phyloP scores from a whole-genome alignment of 1,139 yeast species.

The Hemisphaericaspora subhashii region DNA sequence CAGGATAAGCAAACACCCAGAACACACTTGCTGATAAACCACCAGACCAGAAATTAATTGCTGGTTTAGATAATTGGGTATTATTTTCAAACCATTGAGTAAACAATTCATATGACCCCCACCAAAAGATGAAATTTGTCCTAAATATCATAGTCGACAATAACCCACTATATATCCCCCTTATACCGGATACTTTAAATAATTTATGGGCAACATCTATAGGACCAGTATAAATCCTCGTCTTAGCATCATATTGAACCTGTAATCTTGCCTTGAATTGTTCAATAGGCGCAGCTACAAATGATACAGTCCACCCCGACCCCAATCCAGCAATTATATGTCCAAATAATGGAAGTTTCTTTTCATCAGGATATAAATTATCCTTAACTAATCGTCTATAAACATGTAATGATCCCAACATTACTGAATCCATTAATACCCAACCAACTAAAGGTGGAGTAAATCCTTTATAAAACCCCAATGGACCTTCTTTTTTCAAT shows the following conservation, averaged over 20 bases:
- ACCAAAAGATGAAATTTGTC: conserved; percentile 86
- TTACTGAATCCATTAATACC: conserved; percentile 88
- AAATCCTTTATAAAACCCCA: conserved; percentile 83
- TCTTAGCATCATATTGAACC: conserved; percentile 79
- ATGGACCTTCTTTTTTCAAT: conserved; percentile 66
- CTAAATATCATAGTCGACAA: conserved; percentile 86
- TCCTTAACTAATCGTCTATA: conserved; percentile 70
- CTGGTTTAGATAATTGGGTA: conserved; percentile 62
- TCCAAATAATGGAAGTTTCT: conserved; percentile 69
- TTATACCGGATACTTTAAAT: conserved; percentile 59
- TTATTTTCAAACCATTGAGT: conserved; percentile 66
- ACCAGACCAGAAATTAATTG: conserved; percentile 88
- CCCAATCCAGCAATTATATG: conserved; percentile 75
- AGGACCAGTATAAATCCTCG: conserved; percentile 75
- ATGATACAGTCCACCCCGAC: conserved; percentile 90
- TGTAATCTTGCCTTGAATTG: conserved; percentile 86
- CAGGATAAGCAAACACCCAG: conserved; percentile 90
- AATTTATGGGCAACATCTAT: conserved; percentile 63
- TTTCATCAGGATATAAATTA: conserved; percentile 55
- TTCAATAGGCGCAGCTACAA: conserved; percentile 93
- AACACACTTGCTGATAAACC: conserved; percentile 83
- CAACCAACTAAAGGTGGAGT: conserved; percentile 92
- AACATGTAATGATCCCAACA: conserved; percentile 82
- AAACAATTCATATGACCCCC: conserved; percentile 88
- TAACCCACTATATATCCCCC: conserved; percentile 76